A percentile compares a stretch with the other conserved stretches of the same genome.
Evolutionary conservation across 345 rosid species (phyloP).

Genomic region (Eucalyptus shirleyi): DNA sequence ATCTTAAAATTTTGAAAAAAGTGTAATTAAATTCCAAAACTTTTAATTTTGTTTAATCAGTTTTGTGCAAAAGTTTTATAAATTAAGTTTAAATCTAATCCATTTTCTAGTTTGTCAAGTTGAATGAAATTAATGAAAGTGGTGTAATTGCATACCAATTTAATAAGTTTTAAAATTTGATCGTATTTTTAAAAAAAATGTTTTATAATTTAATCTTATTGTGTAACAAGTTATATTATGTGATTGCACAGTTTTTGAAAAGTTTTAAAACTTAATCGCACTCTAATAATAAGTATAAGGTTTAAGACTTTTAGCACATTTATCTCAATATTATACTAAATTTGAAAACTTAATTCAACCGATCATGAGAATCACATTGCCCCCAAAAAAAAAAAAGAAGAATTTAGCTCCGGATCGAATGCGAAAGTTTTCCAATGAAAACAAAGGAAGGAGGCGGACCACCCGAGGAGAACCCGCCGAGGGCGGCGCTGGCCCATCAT

Average conservation of each 20-base stretch:
- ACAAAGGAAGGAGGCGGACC: neutral
- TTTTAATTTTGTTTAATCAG: too few relatives aligned
- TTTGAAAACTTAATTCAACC: neutral
- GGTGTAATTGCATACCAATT: too few relatives aligned
- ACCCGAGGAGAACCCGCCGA: neutral
- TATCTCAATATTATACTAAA: too few relatives aligned
- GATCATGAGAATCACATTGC: neutral
- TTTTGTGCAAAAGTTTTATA: neutral
- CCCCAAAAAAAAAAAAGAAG: too few relatives aligned
- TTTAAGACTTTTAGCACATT: neutral
- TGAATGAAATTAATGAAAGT: too few relatives aligned
- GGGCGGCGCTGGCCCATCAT: neutral
- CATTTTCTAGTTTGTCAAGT: too few relatives aligned
- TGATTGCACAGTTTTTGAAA: fast-evolving
- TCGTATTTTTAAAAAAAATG: fast-evolving
- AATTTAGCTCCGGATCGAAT: neutral
- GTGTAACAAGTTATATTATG: fast-evolving
- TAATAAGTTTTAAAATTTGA: too few relatives aligned
- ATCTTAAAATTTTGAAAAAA: too few relatives aligned
- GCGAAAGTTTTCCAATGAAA: neutral
- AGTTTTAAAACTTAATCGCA: too few relatives aligned
- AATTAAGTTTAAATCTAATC: too few relatives aligned
- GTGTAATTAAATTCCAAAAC: too few relatives aligned
- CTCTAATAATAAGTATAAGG: too few relatives aligned
- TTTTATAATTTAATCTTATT: fast-evolving